Percentiles rank a stretch among this genome's conserved stretches.
These are phyloP conservation scores for Novymonas esmeraldas DNA, from an alignment of 208 protist species.

Conservation along the genomic window DNA sequence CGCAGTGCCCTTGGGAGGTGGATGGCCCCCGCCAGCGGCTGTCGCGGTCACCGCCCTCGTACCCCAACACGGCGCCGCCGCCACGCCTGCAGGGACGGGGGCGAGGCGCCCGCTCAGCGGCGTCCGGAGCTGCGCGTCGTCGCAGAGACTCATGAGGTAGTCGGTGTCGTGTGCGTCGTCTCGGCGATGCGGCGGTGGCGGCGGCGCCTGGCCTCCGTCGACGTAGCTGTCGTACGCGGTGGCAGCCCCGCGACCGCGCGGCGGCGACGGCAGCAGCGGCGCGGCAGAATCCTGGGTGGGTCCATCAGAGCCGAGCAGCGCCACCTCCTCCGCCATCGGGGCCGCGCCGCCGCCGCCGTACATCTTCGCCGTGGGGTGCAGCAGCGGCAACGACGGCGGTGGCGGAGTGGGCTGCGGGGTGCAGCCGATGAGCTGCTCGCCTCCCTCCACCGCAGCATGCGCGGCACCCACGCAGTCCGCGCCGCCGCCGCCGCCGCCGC, in stretches of 20 bases:
- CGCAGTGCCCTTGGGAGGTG: neutral
- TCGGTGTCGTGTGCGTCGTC: conserved; percentile 47
- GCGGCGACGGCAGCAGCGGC: neutral
- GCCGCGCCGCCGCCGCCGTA: neutral
- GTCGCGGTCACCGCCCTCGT: conserved; percentile 3
- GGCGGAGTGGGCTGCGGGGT: conserved; percentile 21
- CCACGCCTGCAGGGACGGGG: too few relatives aligned
- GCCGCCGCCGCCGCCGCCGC: neutral
- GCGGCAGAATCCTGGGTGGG: conserved; percentile 9
- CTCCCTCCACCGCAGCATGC: neutral
- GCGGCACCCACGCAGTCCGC: too few relatives aligned
- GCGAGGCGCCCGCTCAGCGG: conserved; percentile 47
- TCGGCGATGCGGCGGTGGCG: neutral
- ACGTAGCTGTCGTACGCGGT: neutral
- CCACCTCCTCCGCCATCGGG: neutral
- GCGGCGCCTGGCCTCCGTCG: conserved; percentile 3
- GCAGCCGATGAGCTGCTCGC: conserved; percentile 29
- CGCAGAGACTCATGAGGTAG: conserved; percentile 68
- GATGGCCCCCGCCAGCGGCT: too few relatives aligned
- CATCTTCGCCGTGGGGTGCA: too few relatives aligned
- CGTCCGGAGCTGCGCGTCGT: conserved; percentile 56
- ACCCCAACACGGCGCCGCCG: conserved; percentile 3
- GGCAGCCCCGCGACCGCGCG: neutral
- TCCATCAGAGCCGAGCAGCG: conserved; percentile 23
- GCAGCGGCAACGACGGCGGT: too few relatives aligned